These are phyloP conservation scores for Phialophora expanda DNA, from an alignment of 2,329 filamentous ascomycete species.

Conservation along the genomic window DNA sequence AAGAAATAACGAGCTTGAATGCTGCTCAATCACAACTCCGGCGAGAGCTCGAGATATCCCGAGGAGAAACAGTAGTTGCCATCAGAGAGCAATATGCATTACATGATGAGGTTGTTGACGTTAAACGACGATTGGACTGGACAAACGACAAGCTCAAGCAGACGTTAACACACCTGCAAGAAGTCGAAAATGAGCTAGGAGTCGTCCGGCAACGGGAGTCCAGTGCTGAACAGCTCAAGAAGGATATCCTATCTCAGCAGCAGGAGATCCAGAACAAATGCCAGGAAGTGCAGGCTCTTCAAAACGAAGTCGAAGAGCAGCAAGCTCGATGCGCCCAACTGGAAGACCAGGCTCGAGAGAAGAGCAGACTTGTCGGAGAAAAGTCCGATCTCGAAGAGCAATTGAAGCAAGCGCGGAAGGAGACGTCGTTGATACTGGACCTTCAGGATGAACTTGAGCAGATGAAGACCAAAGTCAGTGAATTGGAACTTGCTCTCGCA, in stretches of 20 bases:
- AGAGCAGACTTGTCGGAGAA: background rate
- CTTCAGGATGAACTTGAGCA: conserved; percentile 2
- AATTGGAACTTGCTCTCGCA: background rate
- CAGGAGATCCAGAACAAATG: conserved; percentile 8
- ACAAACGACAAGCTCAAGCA: conserved; percentile 12
- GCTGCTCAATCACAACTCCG: background rate
- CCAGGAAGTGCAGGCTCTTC: conserved; percentile 3
- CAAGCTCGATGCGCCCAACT: conserved; percentile 2
- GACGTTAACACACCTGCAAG: conserved; percentile 1
- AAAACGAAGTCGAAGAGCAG: conserved; percentile 3
- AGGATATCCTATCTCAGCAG: conserved; percentile 11
- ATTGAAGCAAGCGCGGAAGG: background rate
- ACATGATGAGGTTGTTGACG: conserved; percentile 3
- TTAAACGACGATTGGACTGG: conserved; percentile 10
- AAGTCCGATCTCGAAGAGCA: conserved; percentile 4
- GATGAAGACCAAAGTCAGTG: background rate
- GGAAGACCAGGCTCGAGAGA: conserved; percentile 5
- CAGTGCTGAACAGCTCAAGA: conserved; percentile 13
- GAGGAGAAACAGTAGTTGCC: background rate
- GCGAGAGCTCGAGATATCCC: conserved; percentile 6
- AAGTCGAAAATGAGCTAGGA: conserved; percentile 6
- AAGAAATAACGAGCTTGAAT: background rate
- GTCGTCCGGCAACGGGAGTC: conserved; percentile 1
- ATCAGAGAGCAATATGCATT: background rate
- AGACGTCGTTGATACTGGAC: background rate